Percentiles rank a stretch among this genome's conserved stretches.
These are phyloP conservation scores for Heliamphora exappendiculata DNA, from an alignment of 148 eudicot species.

Conservation along the genomic window DNA sequence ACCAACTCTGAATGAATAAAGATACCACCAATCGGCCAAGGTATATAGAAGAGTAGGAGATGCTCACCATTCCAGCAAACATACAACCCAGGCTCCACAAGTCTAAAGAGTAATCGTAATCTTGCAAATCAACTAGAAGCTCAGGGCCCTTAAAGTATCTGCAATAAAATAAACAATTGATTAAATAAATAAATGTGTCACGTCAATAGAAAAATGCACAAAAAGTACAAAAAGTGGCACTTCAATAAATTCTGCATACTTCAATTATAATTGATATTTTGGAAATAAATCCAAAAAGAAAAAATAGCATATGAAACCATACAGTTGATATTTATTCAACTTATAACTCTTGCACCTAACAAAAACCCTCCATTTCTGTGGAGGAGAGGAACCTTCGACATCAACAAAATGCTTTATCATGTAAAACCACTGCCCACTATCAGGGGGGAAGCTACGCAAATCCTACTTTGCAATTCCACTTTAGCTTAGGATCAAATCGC, in stretches of 20 bases:
- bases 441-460: neutral
- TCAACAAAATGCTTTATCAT: neutral
- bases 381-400: neutral
- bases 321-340: neutral
- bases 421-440: neutral
- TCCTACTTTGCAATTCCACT: neutral
- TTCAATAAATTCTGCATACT: neutral
- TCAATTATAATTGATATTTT: neutral
- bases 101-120: slow-evolving; percentile 96
- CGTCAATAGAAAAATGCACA: too few species aligned
- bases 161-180: slow-evolving; percentile 17
- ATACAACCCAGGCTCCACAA: slow-evolving; percentile 98
- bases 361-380: neutral
- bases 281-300: neutral
- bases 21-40: neutral
- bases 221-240: neutral
- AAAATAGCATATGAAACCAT: neutral
- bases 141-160: slow-evolving; percentile 99
- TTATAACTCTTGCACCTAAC: neutral
- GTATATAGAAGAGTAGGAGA: slow-evolving; percentile 2
- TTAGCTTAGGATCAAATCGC: neutral
- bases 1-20: neutral
- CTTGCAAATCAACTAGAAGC: slow-evolving; percentile 97
- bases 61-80: slow-evolving; percentile 97
- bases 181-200: neutral